Percentiles rank a stretch among this genome's conserved stretches.
Evolutionary conservation across 2,329 filamentous ascomycete species (phyloP).

Genomic region (Colletotrichum sp.): DNA sequence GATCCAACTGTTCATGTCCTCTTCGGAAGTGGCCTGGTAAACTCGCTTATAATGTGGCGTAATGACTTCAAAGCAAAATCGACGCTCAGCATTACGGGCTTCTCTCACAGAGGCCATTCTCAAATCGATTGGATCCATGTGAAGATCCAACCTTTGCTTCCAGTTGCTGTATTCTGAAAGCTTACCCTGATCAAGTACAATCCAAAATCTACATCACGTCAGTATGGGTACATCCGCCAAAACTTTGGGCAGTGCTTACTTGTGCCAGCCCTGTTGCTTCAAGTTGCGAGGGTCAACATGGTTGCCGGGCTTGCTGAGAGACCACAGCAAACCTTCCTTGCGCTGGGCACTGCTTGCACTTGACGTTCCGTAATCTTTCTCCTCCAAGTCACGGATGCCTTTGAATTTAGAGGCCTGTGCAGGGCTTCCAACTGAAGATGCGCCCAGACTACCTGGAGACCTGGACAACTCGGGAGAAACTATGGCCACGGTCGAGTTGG

Average conservation of each 20-base stretch:
- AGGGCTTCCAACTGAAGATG: conserved; percentile 54
- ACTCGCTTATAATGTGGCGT: conserved; percentile 95
- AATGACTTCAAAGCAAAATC: conserved; percentile 98
- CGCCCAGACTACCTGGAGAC: conserved; percentile 60
- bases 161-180: conserved; percentile 98
- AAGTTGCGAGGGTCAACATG: conserved; percentile 95
- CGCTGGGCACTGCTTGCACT: conserved; percentile 69
- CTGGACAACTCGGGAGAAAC: conserved; percentile 53
- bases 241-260: conserved; percentile 63
- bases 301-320: conserved; percentile 87
- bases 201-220: conserved; percentile 81
- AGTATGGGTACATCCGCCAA: neutral
- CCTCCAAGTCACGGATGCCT: conserved; percentile 90
- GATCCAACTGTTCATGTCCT: conserved; percentile 98
- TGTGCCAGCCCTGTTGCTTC: conserved; percentile 98
- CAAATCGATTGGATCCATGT: conserved; percentile 97
- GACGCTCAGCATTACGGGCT: conserved; percentile 89
- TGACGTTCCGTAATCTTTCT: conserved; percentile 67
- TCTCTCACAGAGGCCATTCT: conserved; percentile 97
- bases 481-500: conserved; percentile 34
- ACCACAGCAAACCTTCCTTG: conserved; percentile 96
- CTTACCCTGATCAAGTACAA: conserved; percentile 95
- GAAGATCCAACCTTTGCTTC: conserved; percentile 95
- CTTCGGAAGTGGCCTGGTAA: conserved; percentile 96
- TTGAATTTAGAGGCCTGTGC: conserved; percentile 73